phyloP scores from a whole-genome alignment of 208 protist species.

The Tritrichomonas foetus region DNA sequence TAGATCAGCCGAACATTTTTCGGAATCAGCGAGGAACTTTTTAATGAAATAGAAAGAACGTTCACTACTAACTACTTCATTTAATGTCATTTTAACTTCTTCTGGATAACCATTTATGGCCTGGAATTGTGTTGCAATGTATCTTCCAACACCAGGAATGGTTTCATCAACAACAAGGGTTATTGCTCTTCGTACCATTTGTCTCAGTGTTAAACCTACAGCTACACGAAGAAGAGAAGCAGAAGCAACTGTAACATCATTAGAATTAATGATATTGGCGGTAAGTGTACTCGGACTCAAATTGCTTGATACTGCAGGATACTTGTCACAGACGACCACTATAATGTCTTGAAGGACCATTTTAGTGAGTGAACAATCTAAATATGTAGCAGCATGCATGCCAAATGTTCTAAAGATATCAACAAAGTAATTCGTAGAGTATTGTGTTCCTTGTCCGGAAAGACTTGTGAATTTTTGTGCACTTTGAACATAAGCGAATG shows the following conservation, averaged over 20 bases:
- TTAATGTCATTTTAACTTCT: neutral
- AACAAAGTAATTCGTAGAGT: neutral
- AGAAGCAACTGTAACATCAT: neutral
- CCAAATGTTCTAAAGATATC: neutral
- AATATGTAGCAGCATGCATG: neutral
- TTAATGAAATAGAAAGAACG: neutral
- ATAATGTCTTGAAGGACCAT: neutral
- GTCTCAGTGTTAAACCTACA: neutral
- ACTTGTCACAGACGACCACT: neutral
- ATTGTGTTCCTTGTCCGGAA: neutral
- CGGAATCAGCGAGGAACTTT: too few species aligned
- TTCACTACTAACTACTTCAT: neutral
- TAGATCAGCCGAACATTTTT: neutral
- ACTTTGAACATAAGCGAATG: neutral
- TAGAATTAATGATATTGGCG: neutral
- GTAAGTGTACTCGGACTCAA: neutral
- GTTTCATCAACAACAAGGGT: neutral
- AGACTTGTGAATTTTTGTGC: neutral
- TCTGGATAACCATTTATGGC: neutral
- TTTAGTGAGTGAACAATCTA: neutral
- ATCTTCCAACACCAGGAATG: neutral
- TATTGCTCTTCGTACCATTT: neutral
- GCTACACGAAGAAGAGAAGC: neutral
- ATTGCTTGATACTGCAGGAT: neutral
- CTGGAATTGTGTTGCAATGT: neutral